These are phyloP conservation scores for Capillidium heterosporum DNA, from an alignment of 371 early-diverging fungal species.

Conservation along the genomic window DNA sequence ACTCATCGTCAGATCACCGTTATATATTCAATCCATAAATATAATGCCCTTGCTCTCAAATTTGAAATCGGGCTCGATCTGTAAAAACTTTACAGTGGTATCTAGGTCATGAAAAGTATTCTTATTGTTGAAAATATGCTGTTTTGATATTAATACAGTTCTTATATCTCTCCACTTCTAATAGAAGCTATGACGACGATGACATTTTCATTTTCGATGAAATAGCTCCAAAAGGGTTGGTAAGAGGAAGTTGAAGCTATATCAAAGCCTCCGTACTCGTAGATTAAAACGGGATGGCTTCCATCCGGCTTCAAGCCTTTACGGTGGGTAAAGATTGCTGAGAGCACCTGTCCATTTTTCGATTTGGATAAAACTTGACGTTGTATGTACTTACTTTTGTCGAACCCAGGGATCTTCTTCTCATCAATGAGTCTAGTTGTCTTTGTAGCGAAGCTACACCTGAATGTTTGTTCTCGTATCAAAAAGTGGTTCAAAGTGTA, in stretches of 20 bases:
- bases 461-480: not conserved
- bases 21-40: slow-evolving; percentile 46
- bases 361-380: slow-evolving; percentile 32
- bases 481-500: not conserved
- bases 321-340: slow-evolving; percentile 30
- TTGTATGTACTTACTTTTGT: slow-evolving; percentile 21
- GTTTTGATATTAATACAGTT: slow-evolving; percentile 22
- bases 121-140: slow-evolving; percentile 21
- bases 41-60: slow-evolving; percentile 17
- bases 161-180: slow-evolving; percentile 29
- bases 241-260: slow-evolving; percentile 25
- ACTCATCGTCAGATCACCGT: slow-evolving; percentile 37
- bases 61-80: slow-evolving; percentile 16
- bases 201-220: slow-evolving; percentile 23
- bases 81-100: slow-evolving; percentile 20
- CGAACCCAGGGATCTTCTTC: slow-evolving; percentile 16
- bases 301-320: slow-evolving; percentile 20
- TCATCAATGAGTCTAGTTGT: not conserved
- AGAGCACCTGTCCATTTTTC: slow-evolving; percentile 39
- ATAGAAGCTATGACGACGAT: slow-evolving; percentile 18
- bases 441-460: not conserved
- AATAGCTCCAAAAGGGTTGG: slow-evolving; percentile 17
- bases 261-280: slow-evolving; percentile 47
- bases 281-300: slow-evolving; percentile 29
- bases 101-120: slow-evolving; percentile 27